Conservation (phyloP, 768 basidiomycete genomes). For the Scleroderma citrinum region DNA sequence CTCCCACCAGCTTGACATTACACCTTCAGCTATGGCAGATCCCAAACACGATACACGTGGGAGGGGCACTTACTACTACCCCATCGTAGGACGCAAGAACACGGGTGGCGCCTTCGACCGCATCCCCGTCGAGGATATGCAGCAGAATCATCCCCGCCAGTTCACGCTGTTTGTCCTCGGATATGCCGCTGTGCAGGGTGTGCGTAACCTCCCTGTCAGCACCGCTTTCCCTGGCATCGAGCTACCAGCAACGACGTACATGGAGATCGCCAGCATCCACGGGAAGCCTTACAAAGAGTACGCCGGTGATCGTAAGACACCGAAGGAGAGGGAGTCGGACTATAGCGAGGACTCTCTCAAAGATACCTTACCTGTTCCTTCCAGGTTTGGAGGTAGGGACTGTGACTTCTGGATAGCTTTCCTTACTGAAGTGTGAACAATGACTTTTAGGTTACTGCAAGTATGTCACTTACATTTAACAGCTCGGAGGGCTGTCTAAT, state of each 20-base stretch:
- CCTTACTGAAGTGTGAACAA: background rate
- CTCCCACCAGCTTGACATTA: no score
- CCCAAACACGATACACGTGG: no score
- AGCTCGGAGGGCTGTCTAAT: background rate
- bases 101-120: constrained; percentile 15
- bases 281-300: constrained; percentile 20
- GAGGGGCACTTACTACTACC: constrained; percentile 9
- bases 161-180: constrained; percentile 24
- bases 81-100: constrained; percentile 15
- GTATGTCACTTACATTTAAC: constrained; percentile 8
- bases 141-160: constrained; percentile 15
- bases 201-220: background rate
- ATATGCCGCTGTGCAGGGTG: constrained; percentile 12
- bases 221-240: background rate
- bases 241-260: constrained; percentile 10
- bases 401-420: background rate
- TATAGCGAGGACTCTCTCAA: constrained; percentile 17
- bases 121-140: constrained; percentile 17
- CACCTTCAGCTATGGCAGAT: no score
- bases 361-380: constrained; percentile 20
- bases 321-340: constrained; percentile 9
- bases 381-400: constrained; percentile 21
- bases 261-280: constrained; percentile 18
- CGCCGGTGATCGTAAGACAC: constrained; percentile 16
- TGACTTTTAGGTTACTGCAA: constrained; percentile 21